Evolutionary conservation across 805 yeast species (phyloP).

Genomic region (Pachysolen tannophilus): DNA sequence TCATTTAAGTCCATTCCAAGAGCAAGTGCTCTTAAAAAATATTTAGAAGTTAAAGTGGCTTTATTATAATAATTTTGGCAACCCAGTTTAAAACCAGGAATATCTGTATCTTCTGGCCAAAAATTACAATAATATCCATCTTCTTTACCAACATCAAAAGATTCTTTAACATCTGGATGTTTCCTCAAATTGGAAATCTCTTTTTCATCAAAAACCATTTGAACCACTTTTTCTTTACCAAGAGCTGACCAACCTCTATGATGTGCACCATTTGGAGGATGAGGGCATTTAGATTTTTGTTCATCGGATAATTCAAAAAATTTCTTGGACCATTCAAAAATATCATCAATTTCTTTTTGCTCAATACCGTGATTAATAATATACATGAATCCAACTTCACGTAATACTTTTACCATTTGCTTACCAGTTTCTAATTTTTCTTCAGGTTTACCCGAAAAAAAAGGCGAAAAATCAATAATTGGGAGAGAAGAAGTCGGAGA

Average conservation of each 20-base stretch:
- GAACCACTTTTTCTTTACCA: conserved; percentile 43
- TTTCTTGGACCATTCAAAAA: conserved; percentile 40
- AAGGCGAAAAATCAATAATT: no score
- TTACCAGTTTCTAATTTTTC: conserved; percentile 39
- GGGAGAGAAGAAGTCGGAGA: no score
- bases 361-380: conserved; percentile 63
- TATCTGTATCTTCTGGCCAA: no score
- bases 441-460: no score
- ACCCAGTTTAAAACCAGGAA: no score
- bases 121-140: conserved; percentile 24
- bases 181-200: conserved; percentile 58
- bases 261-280: conserved; percentile 32
- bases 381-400: conserved; percentile 57
- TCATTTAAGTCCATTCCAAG: conserved; percentile 50
- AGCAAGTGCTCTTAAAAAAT: conserved; percentile 52
- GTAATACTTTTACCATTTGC: conserved; percentile 47
- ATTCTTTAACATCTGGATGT: conserved; percentile 35
- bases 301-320: conserved; percentile 42
- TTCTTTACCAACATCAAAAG: conserved; percentile 36
- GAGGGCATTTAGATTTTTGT: conserved; percentile 35
- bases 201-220: conserved; percentile 47
- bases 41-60: conserved; percentile 35
- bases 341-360: conserved; percentile 40
- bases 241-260: conserved; percentile 54
- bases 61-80: conserved; percentile 35